These are phyloP conservation scores for Podospora bellae-mahoneyi DNA, from an alignment of 495 filamentous ascomycete genomes.

Conservation along the genomic window DNA sequence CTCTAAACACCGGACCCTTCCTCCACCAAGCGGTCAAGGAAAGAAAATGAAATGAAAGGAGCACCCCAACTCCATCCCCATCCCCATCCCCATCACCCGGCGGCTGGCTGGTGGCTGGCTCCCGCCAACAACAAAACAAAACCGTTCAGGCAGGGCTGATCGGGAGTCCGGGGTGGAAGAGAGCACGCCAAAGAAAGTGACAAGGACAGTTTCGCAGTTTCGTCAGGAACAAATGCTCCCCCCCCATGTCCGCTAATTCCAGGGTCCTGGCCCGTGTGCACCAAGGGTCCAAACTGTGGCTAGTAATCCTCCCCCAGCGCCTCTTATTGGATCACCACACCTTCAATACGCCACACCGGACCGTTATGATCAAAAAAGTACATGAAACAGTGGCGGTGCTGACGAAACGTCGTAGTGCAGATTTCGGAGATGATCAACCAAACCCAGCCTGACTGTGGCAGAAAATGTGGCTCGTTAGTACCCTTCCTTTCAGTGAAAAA, in stretches of 20 bases:
- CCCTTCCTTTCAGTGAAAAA: not conserved
- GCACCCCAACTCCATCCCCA: not conserved
- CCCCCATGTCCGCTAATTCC: not conserved
- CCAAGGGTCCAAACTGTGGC: conserved; percentile 2
- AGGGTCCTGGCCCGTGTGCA: not conserved
- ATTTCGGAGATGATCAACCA: conserved; percentile 29
- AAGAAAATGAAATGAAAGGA: not conserved
- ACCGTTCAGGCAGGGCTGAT: not conserved
- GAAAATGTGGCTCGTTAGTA: not conserved
- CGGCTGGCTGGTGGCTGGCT: not conserved
- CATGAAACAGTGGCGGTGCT: conserved; percentile 29
- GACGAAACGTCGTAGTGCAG: conserved; percentile 13
- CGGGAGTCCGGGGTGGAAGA: not conserved
- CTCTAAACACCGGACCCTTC: not conserved
- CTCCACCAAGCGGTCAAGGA: not conserved
- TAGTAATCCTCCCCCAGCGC: not conserved
- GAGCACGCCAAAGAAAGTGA: not conserved
- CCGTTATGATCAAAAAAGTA: not conserved
- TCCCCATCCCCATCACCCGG: not conserved
- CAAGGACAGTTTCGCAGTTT: too few species aligned
- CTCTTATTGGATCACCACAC: not conserved
- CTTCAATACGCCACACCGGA: conserved; percentile 11
- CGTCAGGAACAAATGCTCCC: conserved; percentile 9
- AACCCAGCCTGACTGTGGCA: conserved; percentile 16
- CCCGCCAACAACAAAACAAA: not conserved